Percentiles rank a stretch among this genome's conserved stretches.
phyloP scores from a whole-genome alignment of 106 monocot species.

The Chionographis japonica region DNA sequence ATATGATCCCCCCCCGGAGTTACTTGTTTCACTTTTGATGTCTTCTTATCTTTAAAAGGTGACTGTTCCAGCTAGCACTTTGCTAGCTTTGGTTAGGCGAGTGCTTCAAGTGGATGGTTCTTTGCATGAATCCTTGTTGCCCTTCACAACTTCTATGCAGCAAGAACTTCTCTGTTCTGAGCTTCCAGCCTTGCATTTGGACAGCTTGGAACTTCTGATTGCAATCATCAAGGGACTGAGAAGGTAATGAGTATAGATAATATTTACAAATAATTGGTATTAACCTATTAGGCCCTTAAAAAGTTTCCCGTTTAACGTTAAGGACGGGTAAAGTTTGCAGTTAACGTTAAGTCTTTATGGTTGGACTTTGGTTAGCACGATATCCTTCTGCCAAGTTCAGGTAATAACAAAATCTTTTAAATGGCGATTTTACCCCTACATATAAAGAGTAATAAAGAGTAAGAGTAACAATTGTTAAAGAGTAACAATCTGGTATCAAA shows the following conservation, averaged over 20 bases:
- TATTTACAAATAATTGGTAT: too few species aligned
- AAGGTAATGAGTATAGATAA: slow-evolving; percentile 35
- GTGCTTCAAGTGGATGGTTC: slow-evolving; percentile 84
- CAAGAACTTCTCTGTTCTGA: slow-evolving; percentile 89
- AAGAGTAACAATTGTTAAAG: too few species aligned
- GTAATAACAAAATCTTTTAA: too few species aligned
- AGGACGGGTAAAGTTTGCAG: too few species aligned
- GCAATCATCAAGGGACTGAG: slow-evolving; percentile 54
- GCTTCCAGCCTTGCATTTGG: slow-evolving; percentile 69
- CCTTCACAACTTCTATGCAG: slow-evolving; percentile 64
- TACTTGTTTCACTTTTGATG: neutral
- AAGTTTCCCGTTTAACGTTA: too few species aligned
- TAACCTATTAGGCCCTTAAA: too few species aligned
- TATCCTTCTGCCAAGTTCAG: too few species aligned
- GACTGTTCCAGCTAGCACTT: slow-evolving; percentile 38
- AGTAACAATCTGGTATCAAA: too few species aligned
- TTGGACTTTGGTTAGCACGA: too few species aligned
- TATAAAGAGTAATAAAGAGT: too few species aligned
- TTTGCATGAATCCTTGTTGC: slow-evolving; percentile 31
- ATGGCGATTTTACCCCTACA: too few species aligned
- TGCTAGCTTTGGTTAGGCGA: slow-evolving; percentile 54
- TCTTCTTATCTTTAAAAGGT: slow-evolving; percentile 34
- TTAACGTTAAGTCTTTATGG: too few species aligned
- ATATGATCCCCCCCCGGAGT: neutral
- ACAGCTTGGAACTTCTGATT: slow-evolving; percentile 67